Evolutionary conservation across 495 filamentous ascomycete species (phyloP).

Genomic region (Xylaria cubensis): DNA sequence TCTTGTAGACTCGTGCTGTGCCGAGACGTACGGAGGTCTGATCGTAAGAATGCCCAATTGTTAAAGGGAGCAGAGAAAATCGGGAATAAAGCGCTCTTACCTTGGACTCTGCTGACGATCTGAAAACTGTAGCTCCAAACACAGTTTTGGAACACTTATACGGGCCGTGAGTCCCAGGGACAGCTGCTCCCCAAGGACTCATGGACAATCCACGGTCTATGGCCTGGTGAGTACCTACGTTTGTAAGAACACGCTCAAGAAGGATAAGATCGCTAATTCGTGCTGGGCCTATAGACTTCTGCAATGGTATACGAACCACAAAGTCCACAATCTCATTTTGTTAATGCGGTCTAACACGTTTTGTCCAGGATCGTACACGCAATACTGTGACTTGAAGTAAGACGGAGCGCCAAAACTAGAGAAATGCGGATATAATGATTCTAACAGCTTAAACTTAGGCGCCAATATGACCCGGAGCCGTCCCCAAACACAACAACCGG

Average conservation of each 20-base stretch:
- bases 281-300: constrained; percentile 26
- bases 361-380: constrained; percentile 53
- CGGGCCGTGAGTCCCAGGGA: constrained; percentile 53
- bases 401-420: neutral
- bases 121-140: constrained; percentile 42
- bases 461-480: constrained; percentile 60
- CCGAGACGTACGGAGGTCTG: constrained; percentile 59
- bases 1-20: constrained; percentile 57
- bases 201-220: constrained; percentile 60
- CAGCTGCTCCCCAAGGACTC: constrained; percentile 53
- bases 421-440: neutral
- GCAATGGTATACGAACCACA: no score
- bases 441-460: constrained; percentile 27
- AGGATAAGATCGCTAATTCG: no score
- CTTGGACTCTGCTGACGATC: neutral
- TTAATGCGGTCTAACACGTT: constrained; percentile 4
- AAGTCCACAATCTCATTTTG: no score
- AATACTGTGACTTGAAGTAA: constrained; percentile 59
- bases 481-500: constrained; percentile 60
- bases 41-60: constrained; percentile 33
- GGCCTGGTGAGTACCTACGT: constrained; percentile 53
- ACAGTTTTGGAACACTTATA: constrained; percentile 62
- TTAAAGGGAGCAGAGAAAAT: neutral
- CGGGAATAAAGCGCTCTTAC: no score
- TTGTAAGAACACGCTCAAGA: no score